Base-by-base conservation (phyloP, 2,329 filamentous ascomycete species). In the Aspergillus pseudoterreus region DNA sequence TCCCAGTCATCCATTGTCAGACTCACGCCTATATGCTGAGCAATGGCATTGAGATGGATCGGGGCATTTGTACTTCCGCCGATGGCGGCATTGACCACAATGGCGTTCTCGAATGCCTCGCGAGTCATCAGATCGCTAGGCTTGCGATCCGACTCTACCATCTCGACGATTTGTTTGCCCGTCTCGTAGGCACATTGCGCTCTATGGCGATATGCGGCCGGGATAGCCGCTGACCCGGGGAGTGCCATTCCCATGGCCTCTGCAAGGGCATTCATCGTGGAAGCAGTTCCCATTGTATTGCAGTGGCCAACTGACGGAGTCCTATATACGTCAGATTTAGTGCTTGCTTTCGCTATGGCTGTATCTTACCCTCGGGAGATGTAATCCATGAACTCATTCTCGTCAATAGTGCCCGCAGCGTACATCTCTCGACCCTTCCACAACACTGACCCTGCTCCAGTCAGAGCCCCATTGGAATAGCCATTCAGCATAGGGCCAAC, bases 61-160 rank as follows among this genome's bases (percentile, higher is more conserved):
- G 79, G 78, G 0, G 79, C 78, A 55, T 82, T 82, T 3, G 79
- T 81, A 54, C 76, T 80, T 10, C 80, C 80, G 22, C 80, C 80
- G 48, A 82, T 80, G 19, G 79, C 79, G 2, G 77, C 78, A 54
- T 80, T 81, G 39, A 72, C 73, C 6, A 77, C 75, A 24, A 82
- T 79, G 6, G 77, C 78, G 54, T 82, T 82, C 63, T 82, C 78
- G 51, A 82, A 82, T 0, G 80, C 78, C 50, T 76, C 63, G 3
- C 78, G 70, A 0, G 79, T 82, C 74, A 82, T 74, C 57, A 82
- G 77, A 51, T 82, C 79, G 55, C 73, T 77, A 2, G 79, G 79
- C 53, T 75, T 78, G 33, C 73, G 68, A 59, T 80, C 75, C 24
- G 68, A 62, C 24, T 71, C 63, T 3, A 79, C 75, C 76, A 79